Conservation (phyloP, 2,329 filamentous ascomycete species). For the Aspergillus quadrilineatus region DNA sequence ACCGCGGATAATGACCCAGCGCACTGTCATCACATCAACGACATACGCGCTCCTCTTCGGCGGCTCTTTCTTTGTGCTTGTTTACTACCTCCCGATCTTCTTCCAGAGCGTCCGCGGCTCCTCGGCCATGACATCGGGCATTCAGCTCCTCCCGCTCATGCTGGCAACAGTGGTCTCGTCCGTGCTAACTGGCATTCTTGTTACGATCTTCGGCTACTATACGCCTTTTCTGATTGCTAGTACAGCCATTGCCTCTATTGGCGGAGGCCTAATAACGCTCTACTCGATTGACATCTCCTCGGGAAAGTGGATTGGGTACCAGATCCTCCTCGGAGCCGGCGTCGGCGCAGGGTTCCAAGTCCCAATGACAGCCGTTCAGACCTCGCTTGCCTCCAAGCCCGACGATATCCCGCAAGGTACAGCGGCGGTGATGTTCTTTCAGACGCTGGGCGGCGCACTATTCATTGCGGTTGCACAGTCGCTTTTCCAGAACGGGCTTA, state of each 20-base stretch:
- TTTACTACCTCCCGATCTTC: slow-evolving; percentile 22
- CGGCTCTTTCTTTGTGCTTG: slow-evolving; percentile 13
- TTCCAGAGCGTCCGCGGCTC: slow-evolving; percentile 17
- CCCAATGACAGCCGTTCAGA: slow-evolving; percentile 37
- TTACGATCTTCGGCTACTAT: slow-evolving; percentile 13
- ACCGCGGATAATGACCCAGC: slow-evolving; percentile 10
- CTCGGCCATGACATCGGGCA: slow-evolving; percentile 14
- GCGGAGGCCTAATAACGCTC: slow-evolving; percentile 44
- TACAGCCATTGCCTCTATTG: slow-evolving; percentile 38
- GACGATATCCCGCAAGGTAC: slow-evolving; percentile 38
- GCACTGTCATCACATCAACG: slow-evolving; percentile 4
- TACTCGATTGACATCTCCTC: slow-evolving; percentile 33
- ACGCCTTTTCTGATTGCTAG: slow-evolving; percentile 37
- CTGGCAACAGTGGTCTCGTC: slow-evolving; percentile 13
- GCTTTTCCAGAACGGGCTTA: slow-evolving; percentile 52
- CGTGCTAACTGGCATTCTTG: background rate
- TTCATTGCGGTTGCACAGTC: slow-evolving; percentile 54
- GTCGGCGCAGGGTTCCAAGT: slow-evolving; percentile 40
- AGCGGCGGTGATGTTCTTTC: slow-evolving; percentile 38
- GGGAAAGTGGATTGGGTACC: slow-evolving; percentile 42
- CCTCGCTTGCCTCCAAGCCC: slow-evolving; percentile 26
- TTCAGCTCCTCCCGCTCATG: slow-evolving; percentile 18
- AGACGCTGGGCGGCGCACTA: slow-evolving; percentile 43
- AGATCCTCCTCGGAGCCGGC: slow-evolving; percentile 36
- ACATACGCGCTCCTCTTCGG: slow-evolving; percentile 6